These are phyloP conservation scores for Penicillium sp. DNA, from an alignment of 2,329 filamentous ascomycete genomes.

Conservation along the genomic window DNA sequence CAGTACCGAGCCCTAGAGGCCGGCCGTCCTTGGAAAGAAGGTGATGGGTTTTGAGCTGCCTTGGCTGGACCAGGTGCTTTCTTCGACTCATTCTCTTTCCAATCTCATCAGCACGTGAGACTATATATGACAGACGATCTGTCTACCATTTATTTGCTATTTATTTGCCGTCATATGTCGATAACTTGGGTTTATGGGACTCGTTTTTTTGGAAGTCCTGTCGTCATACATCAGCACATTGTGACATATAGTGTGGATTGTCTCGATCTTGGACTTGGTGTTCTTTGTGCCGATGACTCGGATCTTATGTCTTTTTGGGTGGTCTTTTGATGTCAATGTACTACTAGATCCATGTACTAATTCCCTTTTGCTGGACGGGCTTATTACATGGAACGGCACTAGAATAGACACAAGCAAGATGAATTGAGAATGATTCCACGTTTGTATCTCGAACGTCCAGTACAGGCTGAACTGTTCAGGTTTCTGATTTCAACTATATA, in stretches of 20 bases:
- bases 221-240: background rate
- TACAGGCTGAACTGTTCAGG: too few species aligned
- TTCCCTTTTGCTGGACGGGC: background rate
- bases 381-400: background rate
- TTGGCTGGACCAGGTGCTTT: constrained; percentile 4
- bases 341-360: background rate
- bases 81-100: background rate
- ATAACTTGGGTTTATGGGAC: too few species aligned
- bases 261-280: background rate
- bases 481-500: too few species aligned
- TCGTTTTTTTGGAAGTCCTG: background rate
- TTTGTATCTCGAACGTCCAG: background rate
- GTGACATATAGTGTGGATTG: too few species aligned
- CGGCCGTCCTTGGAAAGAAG: constrained; percentile 54
- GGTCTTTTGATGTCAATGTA: background rate
- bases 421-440: background rate
- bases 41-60: constrained; percentile 50
- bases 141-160: constrained; percentile 1
- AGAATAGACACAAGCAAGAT: background rate
- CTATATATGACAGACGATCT: background rate
- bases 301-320: background rate
- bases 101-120: background rate
- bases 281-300: background rate
- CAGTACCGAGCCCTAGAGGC: constrained; percentile 50
- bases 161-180: too few species aligned